A percentile compares a stretch with the other conserved stretches of the same genome.
Evolutionary conservation across 805 yeast genomes (phyloP).

Genomic region (Clavispora asparagi): DNA sequence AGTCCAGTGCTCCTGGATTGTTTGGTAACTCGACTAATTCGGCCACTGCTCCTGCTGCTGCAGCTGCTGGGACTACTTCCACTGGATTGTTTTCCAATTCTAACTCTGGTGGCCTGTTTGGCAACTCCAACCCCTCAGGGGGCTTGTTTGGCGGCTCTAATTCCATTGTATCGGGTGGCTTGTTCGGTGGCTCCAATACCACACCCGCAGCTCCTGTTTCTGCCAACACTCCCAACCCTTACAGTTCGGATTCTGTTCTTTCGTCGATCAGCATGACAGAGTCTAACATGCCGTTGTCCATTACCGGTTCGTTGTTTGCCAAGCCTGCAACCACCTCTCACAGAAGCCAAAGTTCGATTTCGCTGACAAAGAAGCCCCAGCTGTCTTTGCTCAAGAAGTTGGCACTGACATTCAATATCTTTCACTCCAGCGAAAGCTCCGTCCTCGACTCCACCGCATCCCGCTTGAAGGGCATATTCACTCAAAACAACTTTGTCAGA

Average conservation of each 20-base stretch:
- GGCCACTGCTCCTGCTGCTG: not conserved
- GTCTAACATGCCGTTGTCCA: slow-evolving; percentile 27
- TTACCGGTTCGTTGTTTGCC: slow-evolving; percentile 24
- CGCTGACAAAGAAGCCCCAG: slow-evolving; percentile 16
- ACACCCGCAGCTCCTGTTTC: slow-evolving; percentile 1
- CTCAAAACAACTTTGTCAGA: slow-evolving; percentile 20
- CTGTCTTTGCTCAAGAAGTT: slow-evolving; percentile 26
- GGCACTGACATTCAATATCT: slow-evolving; percentile 31
- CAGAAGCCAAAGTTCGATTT: slow-evolving; percentile 3
- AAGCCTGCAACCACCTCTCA: slow-evolving; percentile 1
- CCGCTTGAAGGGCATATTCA: slow-evolving; percentile 27
- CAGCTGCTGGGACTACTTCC: not conserved
- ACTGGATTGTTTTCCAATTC: not conserved
- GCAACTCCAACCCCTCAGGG: slow-evolving; percentile 2
- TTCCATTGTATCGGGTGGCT: not conserved
- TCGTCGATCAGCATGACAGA: slow-evolving; percentile 16
- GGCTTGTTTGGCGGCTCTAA: slow-evolving; percentile 7
- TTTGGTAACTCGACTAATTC: not conserved
- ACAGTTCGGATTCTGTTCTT: slow-evolving; percentile 23
- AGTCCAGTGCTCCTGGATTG: not conserved
- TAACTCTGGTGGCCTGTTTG: slow-evolving; percentile 6
- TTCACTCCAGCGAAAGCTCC: slow-evolving; percentile 16
- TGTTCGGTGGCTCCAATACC: not conserved
- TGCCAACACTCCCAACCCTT: slow-evolving; percentile 21
- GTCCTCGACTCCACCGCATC: slow-evolving; percentile 3